Base-by-base conservation (phyloP, 305 asterid genomes). In the Rubia peregrina region DNA sequence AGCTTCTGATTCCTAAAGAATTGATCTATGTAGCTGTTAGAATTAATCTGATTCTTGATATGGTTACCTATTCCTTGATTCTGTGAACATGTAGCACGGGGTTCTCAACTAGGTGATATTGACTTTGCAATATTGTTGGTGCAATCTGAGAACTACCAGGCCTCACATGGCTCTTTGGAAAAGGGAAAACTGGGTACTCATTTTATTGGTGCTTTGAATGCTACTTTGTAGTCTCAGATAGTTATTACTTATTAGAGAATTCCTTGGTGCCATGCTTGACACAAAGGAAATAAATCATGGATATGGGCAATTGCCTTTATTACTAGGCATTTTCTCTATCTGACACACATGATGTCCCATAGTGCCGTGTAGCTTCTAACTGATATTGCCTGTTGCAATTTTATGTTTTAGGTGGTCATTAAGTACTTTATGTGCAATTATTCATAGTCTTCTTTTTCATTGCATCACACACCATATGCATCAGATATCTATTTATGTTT, bases 361-460 rank as follows among this genome's bases (percentile, higher is more conserved):
- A 21, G 40, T 43, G 8, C 46, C 1, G 44, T 7, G 6, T 56
- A 48, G 24, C 33, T 73, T 53, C 21, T 10, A 19, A 44, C 7
- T 24, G 46, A 36, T 17, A 24, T 48, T 21, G 17, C 65, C 13
- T 71, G 3, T 42, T 19, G 36, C 49, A n/a, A 17, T 49, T 11
- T 53, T 56, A 19, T 38, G 41, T 63, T 26, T 72, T 30, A 44
- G 30, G 3, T 44, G 62, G 17, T 44, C 40, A 72, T 49, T 72
- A 4, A 11, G n/a, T 36, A 19, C 44, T 44, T 67, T 44, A 24
- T 3, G 4, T 16, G 9, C 26, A 49, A 67, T 19, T 30, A 49
- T 30, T 8, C 7, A 16, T 14, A 30, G 36, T 30, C n/a, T 30
- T 26, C 26, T 33, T 44, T 63, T 14, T 2, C 48, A 30, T 61